Evolutionary conservation across 1,284 basidiomycete species (phyloP), one percentile per base, ranked within the genome.

Genomic region (Dichomitus squalens): DNA sequence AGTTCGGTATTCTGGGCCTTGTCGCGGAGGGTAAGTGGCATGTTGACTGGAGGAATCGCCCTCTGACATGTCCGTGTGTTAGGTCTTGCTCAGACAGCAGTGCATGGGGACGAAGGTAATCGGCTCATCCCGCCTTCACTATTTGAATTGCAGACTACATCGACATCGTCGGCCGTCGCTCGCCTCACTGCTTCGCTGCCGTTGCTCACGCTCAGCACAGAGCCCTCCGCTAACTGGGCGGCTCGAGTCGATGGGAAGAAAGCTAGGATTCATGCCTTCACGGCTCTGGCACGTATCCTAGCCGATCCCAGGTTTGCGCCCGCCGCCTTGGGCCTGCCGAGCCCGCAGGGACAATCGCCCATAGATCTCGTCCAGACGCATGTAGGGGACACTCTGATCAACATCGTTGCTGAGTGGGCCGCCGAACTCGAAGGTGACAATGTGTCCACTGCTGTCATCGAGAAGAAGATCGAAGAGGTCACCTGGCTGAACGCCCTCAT

Each of bases 1-100:
- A 90, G 65, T 87, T 90, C 62, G 78, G 78, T 5, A 64, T 88
- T 14, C 78, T 77, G 6, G 88, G 87, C 4, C 79, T 87, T 65
- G 71, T 85, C 11, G 81, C 82, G 2, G 86, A 90, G 79, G 87
- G 87, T 63, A 82, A 51, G 14, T 27, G 2, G 2, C 7, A 6
- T 11, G 9, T 12, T 14, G 11, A 5, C 36, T 38, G 2, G 14
- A 18, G 0, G 11, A 38, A 18, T n/a, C n/a, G n/a, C n/a, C n/a
- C n/a, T n/a, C 25, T 38, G 16, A 29, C 8, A 9, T 20, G n/a
- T 20, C 27, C 1, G 16, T 27, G 35, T 21, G 21, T 3, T 21
- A 76, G 75, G 75, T n/a, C 67, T 77, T 14, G 75, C 75, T 5
- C 67, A 72, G 46, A 59, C 73, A 2, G 70, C 74, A 3, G 64